phyloP scores from a whole-genome alignment of 495 filamentous ascomycete species.

The Aspergillus campestris region DNA sequence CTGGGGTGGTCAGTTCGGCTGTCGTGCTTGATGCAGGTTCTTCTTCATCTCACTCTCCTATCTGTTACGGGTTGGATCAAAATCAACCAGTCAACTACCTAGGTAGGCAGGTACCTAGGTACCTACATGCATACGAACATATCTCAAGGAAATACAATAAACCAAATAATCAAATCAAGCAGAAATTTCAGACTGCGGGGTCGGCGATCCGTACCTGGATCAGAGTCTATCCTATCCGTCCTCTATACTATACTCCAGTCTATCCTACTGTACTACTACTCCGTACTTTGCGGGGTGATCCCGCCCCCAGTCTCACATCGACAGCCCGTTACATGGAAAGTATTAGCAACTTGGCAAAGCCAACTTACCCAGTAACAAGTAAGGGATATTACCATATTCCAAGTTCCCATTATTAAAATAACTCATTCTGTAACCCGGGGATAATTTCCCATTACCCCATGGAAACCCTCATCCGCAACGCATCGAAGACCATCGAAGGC shows the following conservation, averaged over 20 bases:
- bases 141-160: neutral
- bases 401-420: slow-evolving; percentile 12
- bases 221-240: slow-evolving; percentile 5
- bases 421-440: slow-evolving; percentile 7
- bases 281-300: slow-evolving; percentile 11
- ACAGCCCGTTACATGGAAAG: neutral
- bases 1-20: neutral
- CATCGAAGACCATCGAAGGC: neutral
- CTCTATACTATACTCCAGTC: neutral
- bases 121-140: no score
- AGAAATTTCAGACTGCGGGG: slow-evolving; percentile 10
- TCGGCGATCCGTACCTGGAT: slow-evolving; percentile 16
- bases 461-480: slow-evolving; percentile 2
- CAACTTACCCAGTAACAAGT: no score
- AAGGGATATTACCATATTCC: neutral
- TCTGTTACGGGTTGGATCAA: neutral
- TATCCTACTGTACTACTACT: slow-evolving; percentile 9
- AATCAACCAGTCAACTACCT: no score
- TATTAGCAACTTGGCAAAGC: no score
- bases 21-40: neutral
- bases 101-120: no score
- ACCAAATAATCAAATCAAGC: no score
- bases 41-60: no score
- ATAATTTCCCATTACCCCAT: slow-evolving; percentile 9
- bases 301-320: no score